Conservation (phyloP, 176 grass and related monocot species). For the Sorghum bicolor region Sorghum_bicolor_NCBIv3 NC_012878.2:5330501-5331000, state of each 20-base stretch:
- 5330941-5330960: no score
- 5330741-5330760: neutral
- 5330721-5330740: neutral
- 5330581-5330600: conserved; percentile 61
- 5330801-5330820: no score
- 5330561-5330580: conserved; percentile 65
- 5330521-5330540: conserved; percentile 83
- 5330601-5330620: conserved; percentile 61
- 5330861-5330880: no score
- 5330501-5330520: conserved; percentile 70
- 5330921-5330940: no score
- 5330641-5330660: neutral
- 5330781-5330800: neutral
- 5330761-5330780: neutral
- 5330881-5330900: no score
- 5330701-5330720: neutral
- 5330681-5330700: neutral
- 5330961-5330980: no score
- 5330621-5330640: neutral
- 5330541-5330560: conserved; percentile 73
- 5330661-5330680: neutral
- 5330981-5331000: no score
- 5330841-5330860: no score
- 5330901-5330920: no score
- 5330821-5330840: no score